Evolutionary conservation across 371 early-diverging fungal species (phyloP), one percentile per base, ranked within the genome.

Genomic region (Syncephalastrum monosporum): DNA sequence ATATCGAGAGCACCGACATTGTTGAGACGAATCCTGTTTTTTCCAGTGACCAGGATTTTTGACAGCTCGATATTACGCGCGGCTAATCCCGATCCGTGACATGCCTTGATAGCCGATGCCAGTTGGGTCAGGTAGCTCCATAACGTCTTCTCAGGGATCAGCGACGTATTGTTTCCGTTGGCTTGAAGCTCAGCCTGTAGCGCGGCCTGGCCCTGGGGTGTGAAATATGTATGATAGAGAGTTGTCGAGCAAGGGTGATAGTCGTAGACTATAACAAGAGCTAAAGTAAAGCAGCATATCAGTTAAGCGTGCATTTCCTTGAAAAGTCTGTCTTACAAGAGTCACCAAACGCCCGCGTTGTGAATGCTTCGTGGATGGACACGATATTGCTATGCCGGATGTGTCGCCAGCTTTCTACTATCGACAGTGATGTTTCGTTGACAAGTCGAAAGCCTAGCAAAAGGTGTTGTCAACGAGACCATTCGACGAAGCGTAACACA

Each of bases 311-410:
- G 17, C 8, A 15, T 29, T 47, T 42, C 0, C 38, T 6, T 3
- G 38, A 5, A 2, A 10, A 12, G 33, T 2, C 4, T 14, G 0
- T 53, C 79, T 69, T 73, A 89, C 91, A 96, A 54, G 88, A 81
- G 68, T 96, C 98, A 16, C 94, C 95, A 83, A 98, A 98, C 3
- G 92, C 92, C 50, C 88, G 89, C 5, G 96, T 95, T 0, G 96
- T 94, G 66, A 98, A 97, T 14, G 92, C 96, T 69, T 96, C 96
- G n/a, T 89, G 82, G 27, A 97, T 82, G 6, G 88, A 88, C 10
- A 93, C 91, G 56, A 96, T 78, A 56, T 88, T 91, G 17, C 93
- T 86, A 71, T 93, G 94, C 46, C 87, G 74, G 16, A 97, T 83
- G 46, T 83, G 69, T 38, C 87, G 77, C 95, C 96, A 96, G 21